Evolutionary conservation across 148 eudicot species (phyloP).

Genomic region (Gaultheria prostrata): DNA sequence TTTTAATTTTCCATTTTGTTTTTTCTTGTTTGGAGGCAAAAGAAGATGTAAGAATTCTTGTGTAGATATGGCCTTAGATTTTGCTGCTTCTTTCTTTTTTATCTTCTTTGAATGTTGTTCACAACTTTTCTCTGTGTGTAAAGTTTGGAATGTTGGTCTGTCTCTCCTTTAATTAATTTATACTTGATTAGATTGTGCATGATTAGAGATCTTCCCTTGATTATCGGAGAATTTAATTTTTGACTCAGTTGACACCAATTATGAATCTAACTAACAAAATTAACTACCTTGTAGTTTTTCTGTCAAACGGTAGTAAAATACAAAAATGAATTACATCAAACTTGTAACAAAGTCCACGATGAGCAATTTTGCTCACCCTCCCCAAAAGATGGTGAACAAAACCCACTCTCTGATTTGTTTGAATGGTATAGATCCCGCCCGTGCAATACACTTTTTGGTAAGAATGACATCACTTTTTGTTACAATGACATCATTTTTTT

Average conservation of each 20-base stretch:
- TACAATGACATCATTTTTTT: too few species aligned
- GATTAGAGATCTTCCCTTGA: slow-evolving; percentile 11
- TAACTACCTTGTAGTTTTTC: too few species aligned
- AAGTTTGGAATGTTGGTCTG: slow-evolving; percentile 42
- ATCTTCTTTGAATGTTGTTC: background rate
- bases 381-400: too few species aligned
- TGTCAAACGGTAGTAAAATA: too few species aligned
- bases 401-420: too few species aligned
- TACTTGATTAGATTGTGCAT: slow-evolving; percentile 12
- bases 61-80: slow-evolving; percentile 21
- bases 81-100: background rate
- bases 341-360: too few species aligned
- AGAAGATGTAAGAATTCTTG: background rate
- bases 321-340: too few species aligned
- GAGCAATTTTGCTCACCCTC: too few species aligned
- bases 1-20: background rate
- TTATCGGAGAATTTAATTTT: background rate
- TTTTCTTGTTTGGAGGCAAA: slow-evolving; percentile 4
- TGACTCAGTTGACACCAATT: background rate
- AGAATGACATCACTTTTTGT: too few species aligned
- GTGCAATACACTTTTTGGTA: too few species aligned
- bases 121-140: slow-evolving; percentile 20
- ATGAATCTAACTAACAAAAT: background rate
- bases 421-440: too few species aligned
- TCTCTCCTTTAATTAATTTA: slow-evolving; percentile 5